Evolutionary conservation across 2,329 filamentous ascomycete species (phyloP).

Genomic region (Neonectria coccinea): DNA sequence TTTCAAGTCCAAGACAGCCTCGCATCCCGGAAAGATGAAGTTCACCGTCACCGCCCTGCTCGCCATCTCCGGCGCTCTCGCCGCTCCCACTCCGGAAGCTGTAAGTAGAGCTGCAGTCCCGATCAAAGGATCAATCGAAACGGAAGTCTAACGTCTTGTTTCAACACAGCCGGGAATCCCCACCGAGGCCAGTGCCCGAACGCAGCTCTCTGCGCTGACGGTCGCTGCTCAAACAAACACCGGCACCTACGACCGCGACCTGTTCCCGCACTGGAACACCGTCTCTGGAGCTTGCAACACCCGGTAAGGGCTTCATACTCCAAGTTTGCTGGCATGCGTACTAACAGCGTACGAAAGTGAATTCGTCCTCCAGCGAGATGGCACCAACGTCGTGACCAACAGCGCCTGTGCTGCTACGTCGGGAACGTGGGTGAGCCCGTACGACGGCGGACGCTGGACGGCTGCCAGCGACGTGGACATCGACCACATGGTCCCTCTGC

Average conservation of each 20-base stretch:
- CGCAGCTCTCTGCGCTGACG: constrained; percentile 68
- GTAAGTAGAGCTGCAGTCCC: constrained; percentile 34
- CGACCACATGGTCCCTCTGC: constrained; percentile 84
- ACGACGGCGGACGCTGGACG: constrained; percentile 79
- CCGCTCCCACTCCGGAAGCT: constrained; percentile 45
- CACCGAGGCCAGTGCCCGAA: constrained; percentile 65
- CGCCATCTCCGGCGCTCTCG: constrained; percentile 44
- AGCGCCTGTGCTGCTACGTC: constrained; percentile 71
- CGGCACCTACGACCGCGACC: constrained; percentile 70
- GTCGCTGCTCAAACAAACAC: constrained; percentile 67
- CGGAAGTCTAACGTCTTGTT: constrained; percentile 9
- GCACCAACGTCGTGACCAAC: constrained; percentile 69
- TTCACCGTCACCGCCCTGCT: constrained; percentile 45
- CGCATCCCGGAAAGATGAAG: constrained; percentile 47
- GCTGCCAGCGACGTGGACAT: constrained; percentile 79
- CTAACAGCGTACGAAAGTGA: constrained; percentile 58
- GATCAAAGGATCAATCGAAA: not conserved
- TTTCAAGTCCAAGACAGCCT: not conserved
- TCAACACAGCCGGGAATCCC: constrained; percentile 69
- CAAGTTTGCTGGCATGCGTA: not conserved
- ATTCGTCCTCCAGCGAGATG: constrained; percentile 79
- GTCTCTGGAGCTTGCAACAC: constrained; percentile 77
- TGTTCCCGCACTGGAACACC: constrained; percentile 80
- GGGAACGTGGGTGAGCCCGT: constrained; percentile 78
- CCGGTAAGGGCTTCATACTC: constrained; percentile 51